These are phyloP conservation scores for Triticum urartu DNA, from an alignment of 176 grass and related monocot genomes.

Conservation along the genomic window DNA sequence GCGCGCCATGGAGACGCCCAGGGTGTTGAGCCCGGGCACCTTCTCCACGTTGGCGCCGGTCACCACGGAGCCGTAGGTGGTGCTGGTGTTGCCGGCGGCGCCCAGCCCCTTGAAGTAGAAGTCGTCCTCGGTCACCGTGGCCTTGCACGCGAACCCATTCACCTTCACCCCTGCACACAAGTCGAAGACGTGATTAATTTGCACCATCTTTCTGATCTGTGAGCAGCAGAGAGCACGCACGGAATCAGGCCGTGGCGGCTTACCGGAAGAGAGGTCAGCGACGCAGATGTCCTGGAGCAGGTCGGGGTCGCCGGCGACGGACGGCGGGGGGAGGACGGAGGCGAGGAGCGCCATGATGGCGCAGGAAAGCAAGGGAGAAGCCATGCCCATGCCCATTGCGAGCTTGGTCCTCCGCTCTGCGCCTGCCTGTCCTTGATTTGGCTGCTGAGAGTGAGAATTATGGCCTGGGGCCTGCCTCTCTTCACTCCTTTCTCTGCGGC, in stretches of 20 bases:
- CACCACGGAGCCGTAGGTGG: constrained; percentile 10
- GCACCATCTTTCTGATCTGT: too few species aligned
- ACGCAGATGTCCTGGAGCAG: constrained; percentile 54
- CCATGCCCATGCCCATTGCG: neutral
- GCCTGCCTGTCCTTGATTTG: neutral
- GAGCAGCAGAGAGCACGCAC: too few species aligned
- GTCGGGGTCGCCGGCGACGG: constrained; percentile 36
- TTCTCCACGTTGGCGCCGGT: constrained; percentile 37
- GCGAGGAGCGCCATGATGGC: constrained; percentile 1
- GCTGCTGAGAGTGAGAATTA: neutral
- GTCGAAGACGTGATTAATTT: too few species aligned
- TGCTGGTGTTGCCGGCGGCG: constrained; percentile 26
- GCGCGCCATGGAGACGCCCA: constrained; percentile 39
- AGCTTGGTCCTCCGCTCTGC: neutral
- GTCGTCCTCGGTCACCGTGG: constrained; percentile 17
- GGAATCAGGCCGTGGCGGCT: too few species aligned
- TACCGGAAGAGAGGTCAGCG: constrained; percentile 40
- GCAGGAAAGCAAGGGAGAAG: neutral
- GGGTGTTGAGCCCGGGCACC: constrained; percentile 41
- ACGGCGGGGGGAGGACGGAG: neutral
- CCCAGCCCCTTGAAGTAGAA: constrained; percentile 30
- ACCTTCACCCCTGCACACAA: constrained; percentile 22
- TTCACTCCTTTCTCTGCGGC: neutral
- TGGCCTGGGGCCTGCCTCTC: constrained; percentile 27
- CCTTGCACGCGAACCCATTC: constrained; percentile 38